Base-by-base conservation (phyloP, 2,329 filamentous ascomycete species). In the Knoxdaviesia proteae region DNA sequence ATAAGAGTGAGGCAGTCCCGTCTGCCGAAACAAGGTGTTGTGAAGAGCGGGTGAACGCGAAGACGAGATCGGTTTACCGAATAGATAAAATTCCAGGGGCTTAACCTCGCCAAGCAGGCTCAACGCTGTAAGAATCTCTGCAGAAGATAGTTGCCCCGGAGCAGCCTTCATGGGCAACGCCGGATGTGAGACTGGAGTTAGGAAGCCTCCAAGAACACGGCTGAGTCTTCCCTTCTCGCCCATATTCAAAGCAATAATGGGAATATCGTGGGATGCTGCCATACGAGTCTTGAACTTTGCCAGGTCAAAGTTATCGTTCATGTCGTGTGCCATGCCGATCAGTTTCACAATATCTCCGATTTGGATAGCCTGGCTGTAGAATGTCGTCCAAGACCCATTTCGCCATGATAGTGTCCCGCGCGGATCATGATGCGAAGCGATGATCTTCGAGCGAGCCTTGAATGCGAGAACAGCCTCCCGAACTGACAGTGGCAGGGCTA, bases 221-320 rank as follows among this genome's bases (percentile, higher is more conserved):
- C 84, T 94, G 37, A 94, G 69, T 61, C 94, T 90, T 40, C 90
- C 90, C 31, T 73, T 65, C 40, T 74, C 67, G 32, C 88, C 87
- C 88, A 98, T 96, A 60, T 98, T 98, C 56, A 98, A 80, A 1
- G 82, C 84, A 51, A 98, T 94, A 44, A 98, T 63, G 1, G 87
- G 88, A n/a, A 77, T 75, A 42, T 80, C 68, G 54, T 92, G 80
- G 1, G 81, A 71, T 30, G 69, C 64, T 35, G 74, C 65, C 60
- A 87, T 86, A 63, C 73, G 79, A 29, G 68, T 62, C 62, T 83
- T 87, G 71, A 98, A 98, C 40, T 72, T 73, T 36, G 76, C 74
- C 32, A 96, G 69, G 36, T 80, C 75, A 54, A 83, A 90, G 57
- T 98, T 98, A 60, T 96, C 87, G 46, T 86, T 75, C 39, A 88